phyloP scores from a whole-genome alignment of 2,329 filamentous ascomycete genomes.

The Scedosporium dehoogii region DNA sequence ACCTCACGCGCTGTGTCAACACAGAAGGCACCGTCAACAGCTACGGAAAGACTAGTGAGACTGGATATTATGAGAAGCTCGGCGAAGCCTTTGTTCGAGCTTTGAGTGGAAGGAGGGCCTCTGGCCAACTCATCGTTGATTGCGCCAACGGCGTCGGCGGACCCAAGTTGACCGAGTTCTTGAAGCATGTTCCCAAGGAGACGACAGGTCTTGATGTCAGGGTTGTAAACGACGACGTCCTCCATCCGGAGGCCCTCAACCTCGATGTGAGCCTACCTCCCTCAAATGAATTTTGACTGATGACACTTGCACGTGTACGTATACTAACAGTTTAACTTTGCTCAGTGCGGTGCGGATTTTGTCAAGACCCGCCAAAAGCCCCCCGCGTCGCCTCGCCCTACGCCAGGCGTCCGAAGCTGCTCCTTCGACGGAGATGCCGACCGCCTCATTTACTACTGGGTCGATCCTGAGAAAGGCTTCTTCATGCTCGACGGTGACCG shows the following conservation, averaged over 20 bases:
- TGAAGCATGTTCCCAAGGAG: conserved; percentile 68
- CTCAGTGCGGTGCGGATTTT: conserved; percentile 82
- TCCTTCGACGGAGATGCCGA: conserved; percentile 95
- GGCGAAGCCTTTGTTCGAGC: conserved; percentile 74
- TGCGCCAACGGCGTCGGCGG: conserved; percentile 96
- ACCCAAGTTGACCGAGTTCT: conserved; percentile 75
- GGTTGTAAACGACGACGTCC: conserved; percentile 85
- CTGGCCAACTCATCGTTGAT: conserved; percentile 73
- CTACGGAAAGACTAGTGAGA: conserved; percentile 82
- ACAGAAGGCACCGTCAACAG: conserved; percentile 78
- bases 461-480: conserved; percentile 73
- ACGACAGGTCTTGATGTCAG: conserved; percentile 69
- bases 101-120: conserved; percentile 65
- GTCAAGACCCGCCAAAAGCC: conserved; percentile 96
- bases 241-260: conserved; percentile 83
- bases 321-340: not conserved
- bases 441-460: conserved; percentile 90
- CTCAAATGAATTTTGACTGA: too few relatives aligned
- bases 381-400: conserved; percentile 71
- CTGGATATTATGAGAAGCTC: conserved; percentile 92
- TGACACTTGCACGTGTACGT: too few relatives aligned
- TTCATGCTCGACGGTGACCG: conserved; percentile 92
- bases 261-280: conserved; percentile 54
- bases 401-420: conserved; percentile 68
- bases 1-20: conserved; percentile 89